These are phyloP conservation scores for Metschnikowia sp. DNA, from an alignment of 805 yeast species.

Conservation along the genomic window DNA sequence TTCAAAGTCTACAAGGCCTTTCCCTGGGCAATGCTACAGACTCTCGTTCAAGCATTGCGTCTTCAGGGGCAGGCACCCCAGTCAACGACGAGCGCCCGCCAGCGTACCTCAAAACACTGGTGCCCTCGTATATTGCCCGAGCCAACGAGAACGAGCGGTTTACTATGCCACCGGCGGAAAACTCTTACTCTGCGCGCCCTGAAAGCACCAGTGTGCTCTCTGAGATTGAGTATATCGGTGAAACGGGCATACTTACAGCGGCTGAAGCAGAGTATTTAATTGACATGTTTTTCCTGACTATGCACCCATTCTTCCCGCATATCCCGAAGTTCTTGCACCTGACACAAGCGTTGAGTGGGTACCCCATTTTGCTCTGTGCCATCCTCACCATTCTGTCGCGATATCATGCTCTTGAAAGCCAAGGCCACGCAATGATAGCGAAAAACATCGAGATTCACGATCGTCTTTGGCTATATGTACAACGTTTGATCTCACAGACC, in stretches of 20 bases:
- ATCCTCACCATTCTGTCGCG: conserved; percentile 77
- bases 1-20: too few species aligned
- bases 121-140: conserved; percentile 23
- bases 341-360: conserved; percentile 63
- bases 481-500: conserved; percentile 73
- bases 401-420: conserved; percentile 58
- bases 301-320: conserved; percentile 91
- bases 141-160: conserved; percentile 21
- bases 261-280: conserved; percentile 57
- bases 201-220: conserved; percentile 46
- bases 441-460: conserved; percentile 68
- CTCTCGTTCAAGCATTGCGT: too few species aligned
- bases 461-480: conserved; percentile 80
- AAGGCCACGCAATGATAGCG: conserved; percentile 23
- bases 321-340: conserved; percentile 72
- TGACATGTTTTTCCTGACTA: conserved; percentile 61
- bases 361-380: conserved; percentile 79
- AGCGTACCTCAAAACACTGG: conserved; percentile 5
- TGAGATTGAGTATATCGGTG: conserved; percentile 65
- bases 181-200: conserved; percentile 43
- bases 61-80: background rate
- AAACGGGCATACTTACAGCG: conserved; percentile 54
- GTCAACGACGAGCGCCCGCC: background rate
- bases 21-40: too few species aligned
- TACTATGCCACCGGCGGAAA: conserved; percentile 43